A percentile compares a stretch with the other conserved stretches of the same genome.
phyloP scores from a whole-genome alignment of 495 filamentous ascomycete species.

The Bombardia bombarda region DNA sequence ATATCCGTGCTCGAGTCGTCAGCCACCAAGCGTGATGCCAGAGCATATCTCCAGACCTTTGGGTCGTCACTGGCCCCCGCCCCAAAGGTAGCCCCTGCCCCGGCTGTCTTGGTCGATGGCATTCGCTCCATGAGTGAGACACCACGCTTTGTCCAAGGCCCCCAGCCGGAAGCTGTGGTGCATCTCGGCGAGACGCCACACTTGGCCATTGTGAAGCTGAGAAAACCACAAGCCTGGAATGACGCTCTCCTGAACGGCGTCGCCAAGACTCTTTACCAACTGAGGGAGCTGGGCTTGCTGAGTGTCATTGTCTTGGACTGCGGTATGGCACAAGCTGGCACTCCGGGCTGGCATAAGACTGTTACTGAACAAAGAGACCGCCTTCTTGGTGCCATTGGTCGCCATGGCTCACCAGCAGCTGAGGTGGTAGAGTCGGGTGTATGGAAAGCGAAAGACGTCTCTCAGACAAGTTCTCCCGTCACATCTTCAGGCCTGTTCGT shows the following conservation, averaged over 20 bases:
- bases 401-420: slow-evolving; percentile 54
- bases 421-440: slow-evolving; percentile 62
- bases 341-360: slow-evolving; percentile 25
- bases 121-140: slow-evolving; percentile 26
- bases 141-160: slow-evolving; percentile 28
- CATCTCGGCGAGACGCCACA: slow-evolving; percentile 51
- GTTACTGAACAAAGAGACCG: slow-evolving; percentile 63
- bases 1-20: slow-evolving; percentile 75
- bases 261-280: slow-evolving; percentile 73
- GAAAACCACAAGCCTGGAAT: slow-evolving; percentile 59
- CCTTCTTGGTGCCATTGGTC: slow-evolving; percentile 63
- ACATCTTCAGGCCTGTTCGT: slow-evolving; percentile 27
- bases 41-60: slow-evolving; percentile 76
- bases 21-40: slow-evolving; percentile 84
- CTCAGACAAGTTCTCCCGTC: slow-evolving; percentile 8
- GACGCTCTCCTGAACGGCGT: slow-evolving; percentile 64
- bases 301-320: slow-evolving; percentile 78
- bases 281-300: slow-evolving; percentile 69
- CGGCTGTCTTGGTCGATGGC: slow-evolving; percentile 20
- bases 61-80: slow-evolving; percentile 24
- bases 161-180: slow-evolving; percentile 17
- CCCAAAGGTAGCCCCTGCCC: slow-evolving; percentile 7
- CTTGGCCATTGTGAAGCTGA: slow-evolving; percentile 79
- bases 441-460: slow-evolving; percentile 9
- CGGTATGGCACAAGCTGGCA: slow-evolving; percentile 25